phyloP scores from a whole-genome alignment of 345 rosid species.

The Viola odorata region DNA sequence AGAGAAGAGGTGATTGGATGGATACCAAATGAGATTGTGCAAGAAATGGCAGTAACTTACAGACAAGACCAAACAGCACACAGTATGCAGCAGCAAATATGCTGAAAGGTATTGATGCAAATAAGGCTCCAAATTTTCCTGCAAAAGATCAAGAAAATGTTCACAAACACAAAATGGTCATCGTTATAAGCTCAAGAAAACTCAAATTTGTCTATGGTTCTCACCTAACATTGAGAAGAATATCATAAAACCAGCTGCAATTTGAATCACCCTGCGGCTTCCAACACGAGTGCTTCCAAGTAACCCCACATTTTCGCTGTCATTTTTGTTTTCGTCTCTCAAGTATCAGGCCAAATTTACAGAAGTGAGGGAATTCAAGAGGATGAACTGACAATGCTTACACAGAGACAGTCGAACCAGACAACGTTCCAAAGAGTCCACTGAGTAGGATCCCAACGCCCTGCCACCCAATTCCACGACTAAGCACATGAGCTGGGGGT shows the following conservation, averaged over 20 bases:
- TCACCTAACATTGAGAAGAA: constrained; percentile 89
- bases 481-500: constrained; percentile 96
- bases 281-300: constrained; percentile 97
- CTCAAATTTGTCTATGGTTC: background rate
- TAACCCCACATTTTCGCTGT: constrained; percentile 92
- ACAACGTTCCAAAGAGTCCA: constrained; percentile 85
- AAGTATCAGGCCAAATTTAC: constrained; percentile 10
- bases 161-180: too few species aligned
- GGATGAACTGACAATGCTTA: constrained; percentile 32
- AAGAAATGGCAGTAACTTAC: constrained; percentile 28
- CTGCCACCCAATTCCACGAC: constrained; percentile 99
- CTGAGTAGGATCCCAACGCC: constrained; percentile 84
- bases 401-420: constrained; percentile 81
- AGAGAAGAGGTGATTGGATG: background rate
- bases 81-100: constrained; percentile 90
- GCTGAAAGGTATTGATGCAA: constrained; percentile 95
- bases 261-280: constrained; percentile 93
- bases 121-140: constrained; percentile 97
- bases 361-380: constrained; percentile 12
- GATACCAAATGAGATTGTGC: background rate
- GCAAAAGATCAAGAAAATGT: constrained; percentile 9
- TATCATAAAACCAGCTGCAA: constrained; percentile 97
- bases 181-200: too few species aligned
- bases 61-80: constrained; percentile 86
- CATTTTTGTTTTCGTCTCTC: background rate